Conservation (phyloP, 2,329 filamentous ascomycete species). For the Thelonectria olida region DNA sequence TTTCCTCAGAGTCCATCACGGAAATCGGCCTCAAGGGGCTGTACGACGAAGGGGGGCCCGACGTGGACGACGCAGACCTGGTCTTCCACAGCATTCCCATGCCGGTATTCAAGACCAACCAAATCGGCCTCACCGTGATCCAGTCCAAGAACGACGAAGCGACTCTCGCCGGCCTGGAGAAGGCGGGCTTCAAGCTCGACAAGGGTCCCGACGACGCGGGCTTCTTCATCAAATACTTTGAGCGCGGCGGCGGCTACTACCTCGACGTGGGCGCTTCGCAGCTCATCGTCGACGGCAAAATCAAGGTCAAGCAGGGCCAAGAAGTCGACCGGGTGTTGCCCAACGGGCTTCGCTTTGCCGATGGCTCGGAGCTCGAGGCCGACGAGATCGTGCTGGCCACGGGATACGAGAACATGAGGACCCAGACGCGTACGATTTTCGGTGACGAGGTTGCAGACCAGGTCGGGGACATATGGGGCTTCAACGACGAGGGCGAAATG, state of each 20-base stretch:
- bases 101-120: constrained; percentile 15
- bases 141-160: constrained; percentile 50
- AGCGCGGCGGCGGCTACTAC: constrained; percentile 75
- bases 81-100: constrained; percentile 14
- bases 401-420: constrained; percentile 75
- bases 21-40: constrained; percentile 48
- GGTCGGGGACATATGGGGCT: constrained; percentile 69
- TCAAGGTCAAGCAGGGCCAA: constrained; percentile 68
- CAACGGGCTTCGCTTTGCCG: constrained; percentile 56
- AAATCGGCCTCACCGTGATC: constrained; percentile 47
- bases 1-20: constrained; percentile 62
- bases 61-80: constrained; percentile 15
- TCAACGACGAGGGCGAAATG: constrained; percentile 66
- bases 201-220: constrained; percentile 65
- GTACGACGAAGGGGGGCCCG: constrained; percentile 10
- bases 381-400: constrained; percentile 73
- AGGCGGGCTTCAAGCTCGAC: constrained; percentile 70
- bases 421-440: constrained; percentile 66
- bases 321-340: constrained; percentile 62
- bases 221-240: constrained; percentile 69
- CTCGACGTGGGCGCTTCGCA: constrained; percentile 72
- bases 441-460: constrained; percentile 68
- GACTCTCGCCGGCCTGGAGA: constrained; percentile 54
- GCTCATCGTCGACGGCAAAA: constrained; percentile 70
- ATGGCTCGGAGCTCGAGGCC: constrained; percentile 65